Evolutionary conservation across 306 rosid genomes (phyloP).

Genomic region (Aeschynomene evenia): DNA sequence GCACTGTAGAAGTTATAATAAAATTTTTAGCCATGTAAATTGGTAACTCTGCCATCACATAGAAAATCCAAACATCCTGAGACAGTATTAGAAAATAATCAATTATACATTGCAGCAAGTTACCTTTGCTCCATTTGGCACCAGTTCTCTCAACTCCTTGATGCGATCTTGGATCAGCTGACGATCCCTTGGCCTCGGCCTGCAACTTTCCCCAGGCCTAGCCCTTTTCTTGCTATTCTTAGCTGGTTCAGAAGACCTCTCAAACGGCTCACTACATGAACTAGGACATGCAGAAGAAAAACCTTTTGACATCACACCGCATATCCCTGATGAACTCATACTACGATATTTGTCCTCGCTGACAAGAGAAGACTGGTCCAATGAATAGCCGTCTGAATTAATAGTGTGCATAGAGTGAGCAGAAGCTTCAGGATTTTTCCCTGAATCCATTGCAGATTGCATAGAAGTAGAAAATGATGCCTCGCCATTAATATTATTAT

Average conservation of each 20-base stretch:
- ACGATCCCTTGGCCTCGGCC: conserved; percentile 98
- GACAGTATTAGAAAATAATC: conserved; percentile 15
- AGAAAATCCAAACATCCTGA: conserved; percentile 26
- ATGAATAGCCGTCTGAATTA: conserved; percentile 62
- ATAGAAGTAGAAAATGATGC: conserved; percentile 57
- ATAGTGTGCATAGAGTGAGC: conserved; percentile 43
- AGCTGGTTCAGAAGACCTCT: conserved; percentile 69
- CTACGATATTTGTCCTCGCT: conserved; percentile 59
- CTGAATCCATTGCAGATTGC: conserved; percentile 66
- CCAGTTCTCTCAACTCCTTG: conserved; percentile 89
- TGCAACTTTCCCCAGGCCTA: conserved; percentile 83
- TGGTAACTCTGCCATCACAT: conserved; percentile 21
- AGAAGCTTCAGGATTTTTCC: conserved; percentile 62
- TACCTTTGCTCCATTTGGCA: conserved; percentile 95
- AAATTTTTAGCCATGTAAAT: conserved; percentile 36
- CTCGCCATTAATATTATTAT: conserved; percentile 53
- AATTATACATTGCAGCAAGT: conserved; percentile 7
- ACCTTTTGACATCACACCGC: conserved; percentile 64
- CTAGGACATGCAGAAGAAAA: conserved; percentile 75
- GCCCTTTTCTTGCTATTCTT: conserved; percentile 88
- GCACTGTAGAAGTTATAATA: conserved; percentile 58
- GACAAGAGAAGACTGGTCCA: conserved; percentile 55
- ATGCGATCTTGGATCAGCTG: conserved; percentile 98
- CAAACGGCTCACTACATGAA: conserved; percentile 69
- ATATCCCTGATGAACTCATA: conserved; percentile 73